Conservation (phyloP, 169 alveolate genomes). For the Neospora caninum region DNA sequence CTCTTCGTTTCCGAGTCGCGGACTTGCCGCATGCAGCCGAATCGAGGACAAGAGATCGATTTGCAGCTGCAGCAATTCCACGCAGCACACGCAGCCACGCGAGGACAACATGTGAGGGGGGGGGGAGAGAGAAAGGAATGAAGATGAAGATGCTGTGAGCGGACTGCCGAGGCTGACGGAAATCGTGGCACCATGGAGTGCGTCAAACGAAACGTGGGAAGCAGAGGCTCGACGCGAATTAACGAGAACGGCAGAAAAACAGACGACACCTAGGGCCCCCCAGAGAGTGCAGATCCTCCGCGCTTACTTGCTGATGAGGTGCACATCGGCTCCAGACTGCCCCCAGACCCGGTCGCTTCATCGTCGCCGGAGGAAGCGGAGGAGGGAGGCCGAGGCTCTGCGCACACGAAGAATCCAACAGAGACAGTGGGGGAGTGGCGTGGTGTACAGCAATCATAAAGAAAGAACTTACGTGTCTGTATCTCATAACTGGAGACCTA, state of each 20-base stretch:
- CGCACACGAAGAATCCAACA: not conserved
- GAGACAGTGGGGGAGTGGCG: no score
- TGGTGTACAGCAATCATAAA: no score
- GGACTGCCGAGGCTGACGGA: no score
- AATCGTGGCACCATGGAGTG: no score
- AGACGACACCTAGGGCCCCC: no score
- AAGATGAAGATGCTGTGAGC: no score
- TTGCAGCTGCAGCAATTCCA: not conserved
- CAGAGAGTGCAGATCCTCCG: not conserved
- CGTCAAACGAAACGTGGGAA: no score
- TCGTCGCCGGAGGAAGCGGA: constrained; percentile 4
- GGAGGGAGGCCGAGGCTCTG: not conserved
- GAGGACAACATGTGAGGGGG: not conserved
- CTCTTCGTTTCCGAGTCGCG: not conserved
- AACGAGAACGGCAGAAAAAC: no score
- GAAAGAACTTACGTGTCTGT: no score
- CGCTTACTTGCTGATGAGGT: not conserved
- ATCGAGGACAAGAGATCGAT: not conserved
- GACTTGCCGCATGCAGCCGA: not conserved
- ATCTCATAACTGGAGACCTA: no score
- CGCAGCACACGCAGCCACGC: not conserved
- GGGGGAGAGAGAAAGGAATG: no score
- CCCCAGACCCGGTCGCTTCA: not conserved
- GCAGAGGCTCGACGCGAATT: no score
- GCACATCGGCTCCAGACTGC: constrained; percentile 6